Base-by-base conservation (phyloP, 2,329 filamentous ascomycete genomes). In the Madurella mycetomatis region DNA sequence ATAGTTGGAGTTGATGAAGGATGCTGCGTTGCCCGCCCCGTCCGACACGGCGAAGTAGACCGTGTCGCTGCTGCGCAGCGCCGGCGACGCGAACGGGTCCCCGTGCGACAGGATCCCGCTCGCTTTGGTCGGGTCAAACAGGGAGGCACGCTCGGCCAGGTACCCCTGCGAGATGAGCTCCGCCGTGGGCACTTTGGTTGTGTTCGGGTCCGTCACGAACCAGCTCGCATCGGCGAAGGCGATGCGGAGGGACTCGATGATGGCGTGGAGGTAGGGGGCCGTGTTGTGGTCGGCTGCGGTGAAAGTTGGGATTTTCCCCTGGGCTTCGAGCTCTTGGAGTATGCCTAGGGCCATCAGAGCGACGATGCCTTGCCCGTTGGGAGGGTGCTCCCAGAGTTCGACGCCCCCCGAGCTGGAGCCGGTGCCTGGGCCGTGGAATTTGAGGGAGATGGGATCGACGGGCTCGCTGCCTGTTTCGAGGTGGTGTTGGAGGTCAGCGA, bases 1-100 rank as follows among this genome's bases (percentile, higher is more conserved):
- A 72, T 92, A 97, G 76, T 92, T 95, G 72, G 87, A 92, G 79
- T 96, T 97, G 76, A 97, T 97, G 74, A 97, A 96, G 18, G 88
- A 94, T 50, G 94, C 92, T 34, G 88, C 92, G 71, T 97, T 97
- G 51, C 94, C 94, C 32, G 84, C 76, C 1, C 76, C 72, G 73
- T 97, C 94, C 0, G 91, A 87, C 11, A 87, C 87, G 53, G 87
- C 85, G 67, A 97, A 95, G 75, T 97, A 97, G 30, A 97, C 94
- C 0, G 94, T 97, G 70, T 99, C 94, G 69, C 87, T 88, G 71
- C 88, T 87, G 59, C 85, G 86, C 57, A 95, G 83, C 0, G 92
- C 92, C 0, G 91, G 91, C 1, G 68, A 90, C 2, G 62, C 54
- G 34, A 68, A 88, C 1, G 77, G 77, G 19, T 74, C 65, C 53